Percentiles rank a stretch among this genome's conserved stretches.
These are phyloP conservation scores for Diddensiella transvaalensis DNA, from an alignment of 805 yeast genomes.

Conservation along the genomic window DNA sequence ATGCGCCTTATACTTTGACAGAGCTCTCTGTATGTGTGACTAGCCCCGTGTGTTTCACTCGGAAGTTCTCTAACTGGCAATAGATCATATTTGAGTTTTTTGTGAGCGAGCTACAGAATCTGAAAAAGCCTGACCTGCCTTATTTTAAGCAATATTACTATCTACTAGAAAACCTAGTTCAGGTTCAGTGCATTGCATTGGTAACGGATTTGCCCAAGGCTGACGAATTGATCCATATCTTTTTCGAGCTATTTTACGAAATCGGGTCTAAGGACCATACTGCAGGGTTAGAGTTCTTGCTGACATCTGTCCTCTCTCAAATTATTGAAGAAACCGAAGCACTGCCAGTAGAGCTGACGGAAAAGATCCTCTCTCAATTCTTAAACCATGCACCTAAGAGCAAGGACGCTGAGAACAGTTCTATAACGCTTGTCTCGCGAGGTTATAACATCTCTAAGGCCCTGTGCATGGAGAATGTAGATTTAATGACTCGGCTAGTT, in stretches of 20 bases:
- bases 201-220: constrained; percentile 71
- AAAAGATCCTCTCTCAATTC: constrained; percentile 63
- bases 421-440: constrained; percentile 39
- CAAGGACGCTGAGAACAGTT: constrained; percentile 18
- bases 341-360: constrained; percentile 58
- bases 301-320: constrained; percentile 70
- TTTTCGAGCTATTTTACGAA: constrained; percentile 63
- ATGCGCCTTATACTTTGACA: constrained; percentile 74
- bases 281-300: constrained; percentile 53
- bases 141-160: constrained; percentile 62
- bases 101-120: constrained; percentile 54
- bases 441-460: constrained; percentile 63
- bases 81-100: constrained; percentile 59
- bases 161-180: constrained; percentile 64
- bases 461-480: constrained; percentile 67
- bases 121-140: constrained; percentile 50
- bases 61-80: neutral
- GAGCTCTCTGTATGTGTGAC: constrained; percentile 45
- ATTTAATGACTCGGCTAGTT: constrained; percentile 68
- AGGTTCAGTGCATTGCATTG: constrained; percentile 68
- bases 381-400: constrained; percentile 34
- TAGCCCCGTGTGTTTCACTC: neutral
- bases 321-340: constrained; percentile 66
- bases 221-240: constrained; percentile 46
- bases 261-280: constrained; percentile 46